Base-by-base conservation (phyloP, 768 basidiomycete species). In the Naganishia randhawae region DNA sequence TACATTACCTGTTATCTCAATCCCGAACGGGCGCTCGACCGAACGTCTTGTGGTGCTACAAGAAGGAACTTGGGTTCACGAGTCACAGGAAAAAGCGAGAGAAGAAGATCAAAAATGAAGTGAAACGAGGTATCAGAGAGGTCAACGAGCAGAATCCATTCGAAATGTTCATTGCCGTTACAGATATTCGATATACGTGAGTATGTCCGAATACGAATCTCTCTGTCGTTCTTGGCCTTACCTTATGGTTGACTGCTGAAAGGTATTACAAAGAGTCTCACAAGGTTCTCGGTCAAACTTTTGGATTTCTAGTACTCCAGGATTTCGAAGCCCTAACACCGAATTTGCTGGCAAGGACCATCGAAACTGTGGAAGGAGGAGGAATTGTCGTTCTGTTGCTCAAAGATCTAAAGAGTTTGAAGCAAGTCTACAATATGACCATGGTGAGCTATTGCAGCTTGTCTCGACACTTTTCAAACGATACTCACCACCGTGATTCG, bases 251-350 rank as follows among this genome's bases (percentile, higher is more conserved):
- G 8, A 41, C 16, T 19, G 11, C 16, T n/a, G n/a, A 41, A 22
- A 89, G 89, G 53, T 94, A 97, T 82, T 98, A 97, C 83, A 96
- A 96, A 78, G 95, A 97, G 74, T 92, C 93, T 0, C 87, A 94
- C 55, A 96, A 95, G 81, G 92, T 97, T 71, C 86, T 99, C 39
- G 96, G 95, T 73, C 90, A 97, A 77, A 99, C 96, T 0, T 98
- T 89, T 79, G 95, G 95, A 50, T 97, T 98, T 92, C 88, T 91
- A 69, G 86, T 98, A 0, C 82, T 99, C 55, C 96, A 98, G 81
- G 96, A 98, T 75, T 99, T 98, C 72, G 96, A 99, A 77, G 95
- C 96, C 5, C 86, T 99, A 70, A 99, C 96, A 1, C 96, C 96
- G 17, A 99, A 99, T 81, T 82, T 98, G 55, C 87, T 98, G 50